Evolutionary conservation across 2,329 filamentous ascomycete species (phyloP), one percentile per base, ranked within the genome.

Genomic region (Fonsecaea multimorphosa): DNA sequence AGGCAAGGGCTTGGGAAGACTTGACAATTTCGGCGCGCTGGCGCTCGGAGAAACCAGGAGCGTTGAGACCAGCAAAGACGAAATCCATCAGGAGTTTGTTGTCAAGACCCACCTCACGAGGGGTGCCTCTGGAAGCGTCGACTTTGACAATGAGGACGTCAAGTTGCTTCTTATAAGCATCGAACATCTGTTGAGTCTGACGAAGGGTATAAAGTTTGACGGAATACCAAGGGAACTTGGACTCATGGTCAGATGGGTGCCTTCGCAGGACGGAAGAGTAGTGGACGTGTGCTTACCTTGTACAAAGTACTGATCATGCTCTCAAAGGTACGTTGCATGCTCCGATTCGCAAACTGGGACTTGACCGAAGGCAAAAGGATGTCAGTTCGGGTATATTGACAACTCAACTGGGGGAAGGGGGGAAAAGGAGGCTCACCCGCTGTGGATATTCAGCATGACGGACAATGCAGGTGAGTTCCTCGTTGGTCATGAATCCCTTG

Each of bases 111-210:
- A 81, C 74, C 62, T 71, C 70, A 53, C 70, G 70, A 27, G 64
- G 58, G 11, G 55, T 62, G 27, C 29, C 72, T 6, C 66, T 62
- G 11, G 38, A 44, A 19, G 57, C 54, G 27, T 63, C 64, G 57
- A 90, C 79, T 52, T 86, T 82, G 70, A 90, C 90, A 69, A 86
- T 86, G 74, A 94, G 84, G 72, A 92, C 88, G 60, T 83, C 84
- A 74, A 94, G 87, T 75, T 89, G 88, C 29, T 83, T 83, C 61
- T 72, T 72, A 58, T 73, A 73, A 38, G 78, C 72, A 14, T 79
- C 74, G 73, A 80, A 84, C 31, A 86, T 71, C 9, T 73, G 67
- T 61, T 81, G 80, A 55, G 82, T 81, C 64, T 84, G 80, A 49
- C 75, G 73, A 24, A 86, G 72, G 0, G 78, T 82, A 72, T 84